Conservation (phyloP, 345 rosid species). For the Xanthoceras sorbifolium region DNA sequence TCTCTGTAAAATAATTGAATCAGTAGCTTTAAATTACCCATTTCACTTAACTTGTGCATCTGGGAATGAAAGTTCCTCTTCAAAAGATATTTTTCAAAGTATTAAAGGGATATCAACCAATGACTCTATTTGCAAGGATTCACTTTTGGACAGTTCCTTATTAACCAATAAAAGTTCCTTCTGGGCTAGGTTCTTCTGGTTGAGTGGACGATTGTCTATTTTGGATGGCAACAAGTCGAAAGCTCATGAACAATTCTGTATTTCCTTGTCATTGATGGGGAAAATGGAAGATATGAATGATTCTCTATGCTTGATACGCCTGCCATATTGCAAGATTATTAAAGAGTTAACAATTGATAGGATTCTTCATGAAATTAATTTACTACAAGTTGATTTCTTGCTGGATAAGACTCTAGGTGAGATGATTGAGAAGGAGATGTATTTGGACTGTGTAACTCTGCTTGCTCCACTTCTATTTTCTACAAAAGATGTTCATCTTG, state of each 20-base stretch:
- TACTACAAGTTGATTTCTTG: constrained; percentile 69
- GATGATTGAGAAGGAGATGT: constrained; percentile 75
- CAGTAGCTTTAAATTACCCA: constrained; percentile 69
- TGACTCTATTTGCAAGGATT: constrained; percentile 26
- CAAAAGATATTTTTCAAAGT: constrained; percentile 40
- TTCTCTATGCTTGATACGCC: constrained; percentile 40
- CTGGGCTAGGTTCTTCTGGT: constrained; percentile 90
- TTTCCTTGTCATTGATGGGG: constrained; percentile 63
- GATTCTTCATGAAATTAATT: constrained; percentile 73
- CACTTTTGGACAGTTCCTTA: constrained; percentile 31
- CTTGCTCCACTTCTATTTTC: constrained; percentile 81
- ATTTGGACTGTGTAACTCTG: constrained; percentile 61
- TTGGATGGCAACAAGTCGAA: constrained; percentile 74
- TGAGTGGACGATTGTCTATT: constrained; percentile 82
- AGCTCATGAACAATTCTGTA: constrained; percentile 68
- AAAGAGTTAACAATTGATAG: constrained; percentile 61
- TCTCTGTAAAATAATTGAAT: constrained; percentile 87
- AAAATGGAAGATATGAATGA: constrained; percentile 41
- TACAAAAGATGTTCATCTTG: constrained; percentile 41
- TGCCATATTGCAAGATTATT: constrained; percentile 67
- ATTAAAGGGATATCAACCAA: constrained; percentile 27
- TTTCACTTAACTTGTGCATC: constrained; percentile 37
- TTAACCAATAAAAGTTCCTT: constrained; percentile 52
- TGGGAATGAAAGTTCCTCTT: constrained; percentile 36
- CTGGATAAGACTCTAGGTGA: constrained; percentile 70